Conservation (phyloP, 2,329 filamentous ascomycete genomes). For the Trichoderma sp. region DNA sequence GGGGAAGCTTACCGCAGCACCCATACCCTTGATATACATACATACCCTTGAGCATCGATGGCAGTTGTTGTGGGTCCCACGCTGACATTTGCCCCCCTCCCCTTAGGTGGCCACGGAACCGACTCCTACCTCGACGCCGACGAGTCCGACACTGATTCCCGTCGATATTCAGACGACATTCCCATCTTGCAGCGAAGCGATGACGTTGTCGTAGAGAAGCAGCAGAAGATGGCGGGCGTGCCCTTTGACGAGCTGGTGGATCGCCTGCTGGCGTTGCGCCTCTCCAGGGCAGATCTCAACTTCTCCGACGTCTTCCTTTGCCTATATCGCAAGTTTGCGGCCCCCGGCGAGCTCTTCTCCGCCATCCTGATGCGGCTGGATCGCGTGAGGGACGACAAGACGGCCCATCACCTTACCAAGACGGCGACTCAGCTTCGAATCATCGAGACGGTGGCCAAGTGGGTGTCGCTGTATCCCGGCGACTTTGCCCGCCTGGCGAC, state of each 20-base stretch:
- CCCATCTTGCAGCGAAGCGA: slow-evolving; percentile 68
- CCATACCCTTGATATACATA: background rate
- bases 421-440: slow-evolving; percentile 81
- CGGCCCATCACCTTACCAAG: slow-evolving; percentile 70
- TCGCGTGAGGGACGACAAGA: slow-evolving; percentile 65
- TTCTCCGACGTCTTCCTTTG: slow-evolving; percentile 89
- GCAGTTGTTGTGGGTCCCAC: slow-evolving; percentile 25
- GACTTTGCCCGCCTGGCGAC: slow-evolving; percentile 85
- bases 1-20: slow-evolving; percentile 15
- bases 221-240: slow-evolving; percentile 55
- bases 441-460: slow-evolving; percentile 81
- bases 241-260: slow-evolving; percentile 77
- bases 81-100: slow-evolving; percentile 50
- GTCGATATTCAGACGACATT: slow-evolving; percentile 66
- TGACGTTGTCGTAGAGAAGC: slow-evolving; percentile 58
- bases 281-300: slow-evolving; percentile 85
- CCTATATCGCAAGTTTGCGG: slow-evolving; percentile 89
- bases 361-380: slow-evolving; percentile 79
- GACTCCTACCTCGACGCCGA: slow-evolving; percentile 68
- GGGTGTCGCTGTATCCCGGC: slow-evolving; percentile 87
- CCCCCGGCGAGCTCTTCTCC: slow-evolving; percentile 75
- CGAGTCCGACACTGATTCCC: slow-evolving; percentile 69
- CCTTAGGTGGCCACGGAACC: slow-evolving; percentile 53
- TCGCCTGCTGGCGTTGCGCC: slow-evolving; percentile 77
- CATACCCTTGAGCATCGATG: slow-evolving; percentile 21